Base-by-base conservation (phyloP, 495 filamentous ascomycete species). In the Zalerion maritima region DNA sequence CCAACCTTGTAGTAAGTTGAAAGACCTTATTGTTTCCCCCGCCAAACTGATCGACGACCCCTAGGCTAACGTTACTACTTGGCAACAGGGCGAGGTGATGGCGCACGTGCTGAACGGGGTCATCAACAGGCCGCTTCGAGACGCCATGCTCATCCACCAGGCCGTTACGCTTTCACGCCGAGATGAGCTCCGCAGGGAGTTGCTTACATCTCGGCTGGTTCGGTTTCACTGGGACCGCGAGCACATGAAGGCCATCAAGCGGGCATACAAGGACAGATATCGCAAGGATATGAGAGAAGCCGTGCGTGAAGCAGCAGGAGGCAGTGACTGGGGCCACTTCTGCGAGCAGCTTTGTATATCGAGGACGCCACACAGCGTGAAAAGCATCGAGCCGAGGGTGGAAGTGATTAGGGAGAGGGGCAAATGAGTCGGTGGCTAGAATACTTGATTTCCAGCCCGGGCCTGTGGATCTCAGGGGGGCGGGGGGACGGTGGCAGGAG, bases 31-130 rank as follows among this genome's bases (percentile, higher is more conserved):
- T n/a, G n/a, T n/a, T 14, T 24, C 11, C 3, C 14, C 13, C 24
- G 7, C n/a, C 26, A 1, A 17, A 2, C 21, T 15, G 20, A 29
- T 36, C 25, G 37, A 24, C 14, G n/a, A 37, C 14, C 10, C 36
- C 27, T 5, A 21, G 7, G 18, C 8, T 29, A 21, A 18, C 4
- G 3, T 14, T 1, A 19, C n/a, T n/a, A n/a, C n/a, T n/a, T n/a
- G n/a, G 29, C 18, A 33, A 25, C 42, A 94, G 89, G 89, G 89
- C 26, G 89, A 97, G 57, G 73, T 89, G 12, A 72, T 97, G 14
- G 82, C 87, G 8, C 89, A 97, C 55, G 81, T 96, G 37, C 79
- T 97, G 46, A 94, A 94, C 55, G 89, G 91, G 44, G 75, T 87
- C 22, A 86, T 94, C 55, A 94, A 97, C 56, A 78, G 81, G 26